phyloP scores from a whole-genome alignment of 352 stramenopile genomes.

The Sclerospora graminicola region DNA sequence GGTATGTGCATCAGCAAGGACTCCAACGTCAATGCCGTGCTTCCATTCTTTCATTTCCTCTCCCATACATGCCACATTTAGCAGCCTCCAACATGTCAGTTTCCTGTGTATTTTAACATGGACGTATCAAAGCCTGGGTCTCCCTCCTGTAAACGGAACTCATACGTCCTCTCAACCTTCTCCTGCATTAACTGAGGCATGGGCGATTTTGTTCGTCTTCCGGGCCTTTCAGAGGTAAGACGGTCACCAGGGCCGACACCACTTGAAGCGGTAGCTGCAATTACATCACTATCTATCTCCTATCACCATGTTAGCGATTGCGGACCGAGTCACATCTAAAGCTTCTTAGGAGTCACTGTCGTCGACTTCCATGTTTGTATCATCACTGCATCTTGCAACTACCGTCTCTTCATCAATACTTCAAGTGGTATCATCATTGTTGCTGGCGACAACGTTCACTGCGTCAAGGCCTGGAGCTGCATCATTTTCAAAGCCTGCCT shows the following conservation, averaged over 20 bases:
- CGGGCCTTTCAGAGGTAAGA: slow-evolving; percentile 32
- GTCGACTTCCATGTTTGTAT: slow-evolving; percentile 74
- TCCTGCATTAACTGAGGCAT: slow-evolving; percentile 19
- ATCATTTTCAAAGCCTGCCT: slow-evolving; percentile 11
- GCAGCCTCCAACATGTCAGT: slow-evolving; percentile 49
- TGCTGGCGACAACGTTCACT: slow-evolving; percentile 1
- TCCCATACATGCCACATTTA: slow-evolving; percentile 66
- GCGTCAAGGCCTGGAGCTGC: slow-evolving; percentile 16
- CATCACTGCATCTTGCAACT: slow-evolving; percentile 13
- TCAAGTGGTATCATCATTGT: slow-evolving; percentile 14
- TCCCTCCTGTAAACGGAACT: slow-evolving; percentile 58
- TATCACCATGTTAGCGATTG: slow-evolving; percentile 80
- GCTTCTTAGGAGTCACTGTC: slow-evolving; percentile 71
- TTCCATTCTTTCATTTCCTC: slow-evolving; percentile 46
- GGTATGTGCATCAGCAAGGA: slow-evolving; percentile 57
- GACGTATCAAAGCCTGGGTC: slow-evolving; percentile 45
- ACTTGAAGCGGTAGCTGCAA: slow-evolving; percentile 42
- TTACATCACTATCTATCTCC: slow-evolving; percentile 64
- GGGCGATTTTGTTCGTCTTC: slow-evolving; percentile 16
- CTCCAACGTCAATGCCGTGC: slow-evolving; percentile 25
- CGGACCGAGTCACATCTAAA: slow-evolving; percentile 64
- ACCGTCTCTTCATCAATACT: slow-evolving; percentile 18
- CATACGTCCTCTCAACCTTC: slow-evolving; percentile 35
- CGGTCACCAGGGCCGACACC: slow-evolving; percentile 24
- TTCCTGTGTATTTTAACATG: slow-evolving; percentile 43